These are phyloP conservation scores for Pestalotiopsis sp. DNA, from an alignment of 2,329 filamentous ascomycete species.

Conservation along the genomic window DNA sequence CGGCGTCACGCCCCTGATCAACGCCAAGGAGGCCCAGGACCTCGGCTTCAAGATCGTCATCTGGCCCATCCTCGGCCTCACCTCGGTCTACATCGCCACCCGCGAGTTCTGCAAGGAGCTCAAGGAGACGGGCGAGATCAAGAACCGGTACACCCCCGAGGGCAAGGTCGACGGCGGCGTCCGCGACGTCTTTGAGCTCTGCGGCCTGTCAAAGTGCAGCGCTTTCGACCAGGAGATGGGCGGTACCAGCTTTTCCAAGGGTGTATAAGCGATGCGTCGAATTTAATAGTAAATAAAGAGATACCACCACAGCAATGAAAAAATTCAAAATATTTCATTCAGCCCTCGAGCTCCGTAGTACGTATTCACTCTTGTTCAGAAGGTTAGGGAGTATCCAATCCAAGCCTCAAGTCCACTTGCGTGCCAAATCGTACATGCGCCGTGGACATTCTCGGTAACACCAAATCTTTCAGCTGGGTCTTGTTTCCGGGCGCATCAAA, in stretches of 20 bases:
- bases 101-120: slow-evolving; percentile 34
- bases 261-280: slow-evolving; percentile 19
- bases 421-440: not conserved
- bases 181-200: slow-evolving; percentile 33
- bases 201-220: slow-evolving; percentile 29
- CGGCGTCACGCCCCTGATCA: slow-evolving; percentile 35
- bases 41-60: slow-evolving; percentile 36
- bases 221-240: slow-evolving; percentile 33
- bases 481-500: not conserved
- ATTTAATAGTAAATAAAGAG: not conserved
- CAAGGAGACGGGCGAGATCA: slow-evolving; percentile 32
- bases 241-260: slow-evolving; percentile 29
- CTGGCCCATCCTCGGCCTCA: slow-evolving; percentile 34
- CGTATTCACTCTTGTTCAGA: too few relatives aligned
- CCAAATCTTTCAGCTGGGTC: not conserved
- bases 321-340: not conserved
- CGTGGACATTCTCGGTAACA: not conserved
- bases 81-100: slow-evolving; percentile 33
- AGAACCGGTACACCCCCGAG: slow-evolving; percentile 27
- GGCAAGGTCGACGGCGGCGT: slow-evolving; percentile 29
- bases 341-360: not conserved
- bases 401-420: not conserved
- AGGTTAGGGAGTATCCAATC: not conserved
- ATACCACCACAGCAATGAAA: not conserved
- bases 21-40: slow-evolving; percentile 26